Base-by-base conservation (phyloP, 371 early-diverging fungal genomes). In the Mucor sp. region DNA sequence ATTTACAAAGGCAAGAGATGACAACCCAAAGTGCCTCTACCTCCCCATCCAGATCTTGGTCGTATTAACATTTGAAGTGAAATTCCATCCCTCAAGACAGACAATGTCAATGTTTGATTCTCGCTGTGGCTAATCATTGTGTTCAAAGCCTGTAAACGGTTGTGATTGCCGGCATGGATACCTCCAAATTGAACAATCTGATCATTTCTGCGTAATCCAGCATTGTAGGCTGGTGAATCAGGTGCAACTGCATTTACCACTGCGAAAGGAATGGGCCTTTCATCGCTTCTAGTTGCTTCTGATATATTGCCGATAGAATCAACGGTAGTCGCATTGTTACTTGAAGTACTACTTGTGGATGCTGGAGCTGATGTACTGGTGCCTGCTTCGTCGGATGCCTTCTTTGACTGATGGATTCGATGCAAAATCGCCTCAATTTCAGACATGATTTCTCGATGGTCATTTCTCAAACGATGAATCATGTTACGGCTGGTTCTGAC, bases 211-310 rank as follows among this genome's bases (percentile, higher is more conserved):
- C 75, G 67, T 28, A 94, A 70, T 0, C 93, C 93, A 2, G 93
- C 92, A 28, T 71, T 79, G 17, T 70, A 68, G 0, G 95, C 94
- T 6, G 97, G 96, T 4, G 94, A 93, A 62, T 90, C 90, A 0
- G 90, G 91, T 25, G 93, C 91, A 5, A 96, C 93, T 0, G 85
- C 87, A 69, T 91, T 90, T n/a, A 96, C 88, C 4, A 84, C 74
- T 2, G 95, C 95, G 81, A 95, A 93, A 6, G 95, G 62, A 39
- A 39, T n/a, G 19, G 63, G 14, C 5, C 23, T 41, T 60, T 56
- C 74, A 48, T 62, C 69, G 3, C 19, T 32, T 4, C 53, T 14
- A 9, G 28, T 44, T 28, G 55, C 14, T n/a, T 30, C 19, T 59
- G 39, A 17, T 32, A 28, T 41, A 12, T 21, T 47, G 6, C 23